These are phyloP conservation scores for Collybiopsis luxurians DNA, from an alignment of 768 basidiomycete species.

Conservation along the genomic window DNA sequence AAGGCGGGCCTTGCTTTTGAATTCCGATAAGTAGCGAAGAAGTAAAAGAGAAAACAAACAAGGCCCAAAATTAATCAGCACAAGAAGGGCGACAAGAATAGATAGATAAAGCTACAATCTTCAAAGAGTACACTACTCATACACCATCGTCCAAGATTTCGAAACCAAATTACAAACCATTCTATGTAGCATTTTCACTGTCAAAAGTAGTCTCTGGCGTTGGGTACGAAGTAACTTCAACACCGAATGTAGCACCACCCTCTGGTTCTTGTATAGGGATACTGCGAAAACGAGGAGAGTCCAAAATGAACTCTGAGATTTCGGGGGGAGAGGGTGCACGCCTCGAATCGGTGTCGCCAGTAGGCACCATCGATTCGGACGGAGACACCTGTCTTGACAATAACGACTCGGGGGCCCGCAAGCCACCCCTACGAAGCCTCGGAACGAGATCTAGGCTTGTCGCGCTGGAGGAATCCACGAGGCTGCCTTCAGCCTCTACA, in stretches of 20 bases:
- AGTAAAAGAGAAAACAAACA: too few species aligned
- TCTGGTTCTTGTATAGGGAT: conserved; percentile 8
- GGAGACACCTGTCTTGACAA: conserved; percentile 47
- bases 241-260: conserved; percentile 4
- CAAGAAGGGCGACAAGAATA: too few species aligned
- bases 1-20: too few species aligned
- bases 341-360: not conserved
- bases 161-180: not conserved
- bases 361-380: conserved; percentile 2
- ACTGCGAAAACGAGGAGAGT: not conserved
- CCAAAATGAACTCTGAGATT: not conserved
- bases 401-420: conserved; percentile 63
- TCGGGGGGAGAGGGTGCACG: conserved; percentile 10
- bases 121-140: too few species aligned
- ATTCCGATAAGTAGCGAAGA: too few species aligned
- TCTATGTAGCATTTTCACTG: conserved; percentile 27
- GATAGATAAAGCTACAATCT: too few species aligned
- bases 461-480: too few species aligned
- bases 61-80: too few species aligned
- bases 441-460: conserved; percentile 22
- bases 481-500: too few species aligned
- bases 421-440: conserved; percentile 63
- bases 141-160: not conserved
- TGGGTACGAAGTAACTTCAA: conserved; percentile 41
- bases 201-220: conserved; percentile 43